Base-by-base conservation (phyloP, 305 asterid genomes). In the Fraxinus dipetala region DNA sequence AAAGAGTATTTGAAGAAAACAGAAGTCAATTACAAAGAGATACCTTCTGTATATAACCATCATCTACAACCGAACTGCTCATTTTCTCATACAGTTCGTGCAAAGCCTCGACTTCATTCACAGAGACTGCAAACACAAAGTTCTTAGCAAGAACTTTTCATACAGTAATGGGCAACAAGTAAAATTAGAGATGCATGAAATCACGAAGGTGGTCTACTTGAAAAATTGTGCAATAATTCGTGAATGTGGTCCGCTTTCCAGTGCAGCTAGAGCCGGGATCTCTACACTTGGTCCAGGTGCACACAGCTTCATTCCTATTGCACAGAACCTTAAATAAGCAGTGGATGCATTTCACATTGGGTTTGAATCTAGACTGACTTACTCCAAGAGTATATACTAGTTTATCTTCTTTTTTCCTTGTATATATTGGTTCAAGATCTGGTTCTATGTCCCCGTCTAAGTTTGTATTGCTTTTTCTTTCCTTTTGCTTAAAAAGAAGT, bases 21-120 rank as follows among this genome's bases (percentile, higher is more conserved):
- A 11, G n/a, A 26, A 65, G 32, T 22, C 16, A 26, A 65, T 65
- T 63, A 63, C 72, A 22, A 63, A 63, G 72, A 63, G 24, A 28
- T 80, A 85, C 86, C 88, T 83, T 83, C 9, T 80, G 86, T 40
- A 85, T 85, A 28, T 79, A 75, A 22, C 85, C 85, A 14, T 85
- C 88, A 20, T 78, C 72, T 30, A 76, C 38, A 8, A 86, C 48
- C 13, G 83, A 78, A 76, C 79, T 40, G 79, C 88, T 83, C 13
- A 86, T 31, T 22, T 67, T 86, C 81, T 78, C 78, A 18, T 26
- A 86, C 4, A 86, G 78, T 63, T 83, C 81, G 14, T 74, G 78
- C 61, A 86, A 70, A 0, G 85, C 81, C 75, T 80, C 85, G 51
- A 83, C 85, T 80, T 86, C 83, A 26, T 18, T 80, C 45, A 78